These are phyloP conservation scores for Amauroascus verrucosus DNA, from an alignment of 2,329 filamentous ascomycete genomes.

Conservation along the genomic window DNA sequence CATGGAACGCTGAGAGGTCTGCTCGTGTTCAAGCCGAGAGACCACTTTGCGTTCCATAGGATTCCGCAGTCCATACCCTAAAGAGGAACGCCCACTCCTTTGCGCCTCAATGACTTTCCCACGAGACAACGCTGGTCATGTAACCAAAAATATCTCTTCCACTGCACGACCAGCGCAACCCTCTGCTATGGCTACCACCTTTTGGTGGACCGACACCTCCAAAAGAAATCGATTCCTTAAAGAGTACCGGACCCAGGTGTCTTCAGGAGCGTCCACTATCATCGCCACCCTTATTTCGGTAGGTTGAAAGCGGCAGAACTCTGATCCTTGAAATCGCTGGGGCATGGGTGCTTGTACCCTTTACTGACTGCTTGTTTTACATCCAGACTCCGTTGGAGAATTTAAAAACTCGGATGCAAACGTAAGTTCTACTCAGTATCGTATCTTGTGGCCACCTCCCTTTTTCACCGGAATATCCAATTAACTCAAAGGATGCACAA, in stretches of 20 bases:
- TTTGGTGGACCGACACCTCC: constrained; percentile 30
- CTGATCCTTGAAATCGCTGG: not conserved
- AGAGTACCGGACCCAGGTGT: constrained; percentile 38
- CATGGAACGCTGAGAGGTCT: constrained; percentile 43
- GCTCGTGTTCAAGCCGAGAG: constrained; percentile 41
- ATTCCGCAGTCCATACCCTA: constrained; percentile 34
- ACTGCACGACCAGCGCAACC: constrained; percentile 24
- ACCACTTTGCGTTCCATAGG: constrained; percentile 45
- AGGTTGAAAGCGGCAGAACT: constrained; percentile 19
- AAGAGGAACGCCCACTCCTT: not conserved
- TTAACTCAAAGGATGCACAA: constrained; percentile 16
- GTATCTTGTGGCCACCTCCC: not conserved
- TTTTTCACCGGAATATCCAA: not conserved
- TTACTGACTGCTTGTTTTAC: constrained; percentile 1
- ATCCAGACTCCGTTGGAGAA: constrained; percentile 39
- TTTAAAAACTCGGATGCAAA: constrained; percentile 42
- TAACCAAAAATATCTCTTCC: constrained; percentile 18
- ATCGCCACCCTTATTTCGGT: constrained; percentile 39
- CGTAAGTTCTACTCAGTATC: constrained; percentile 25
- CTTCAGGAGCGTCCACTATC: constrained; percentile 37
- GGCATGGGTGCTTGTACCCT: not conserved
- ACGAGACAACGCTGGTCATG: constrained; percentile 30
- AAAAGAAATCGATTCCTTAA: constrained; percentile 37
- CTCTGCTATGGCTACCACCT: constrained; percentile 24
- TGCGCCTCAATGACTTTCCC: constrained; percentile 15